These are phyloP conservation scores for Amoebophrya sp. DNA, from an alignment of 169 alveolate species.

Conservation along the genomic window DNA sequence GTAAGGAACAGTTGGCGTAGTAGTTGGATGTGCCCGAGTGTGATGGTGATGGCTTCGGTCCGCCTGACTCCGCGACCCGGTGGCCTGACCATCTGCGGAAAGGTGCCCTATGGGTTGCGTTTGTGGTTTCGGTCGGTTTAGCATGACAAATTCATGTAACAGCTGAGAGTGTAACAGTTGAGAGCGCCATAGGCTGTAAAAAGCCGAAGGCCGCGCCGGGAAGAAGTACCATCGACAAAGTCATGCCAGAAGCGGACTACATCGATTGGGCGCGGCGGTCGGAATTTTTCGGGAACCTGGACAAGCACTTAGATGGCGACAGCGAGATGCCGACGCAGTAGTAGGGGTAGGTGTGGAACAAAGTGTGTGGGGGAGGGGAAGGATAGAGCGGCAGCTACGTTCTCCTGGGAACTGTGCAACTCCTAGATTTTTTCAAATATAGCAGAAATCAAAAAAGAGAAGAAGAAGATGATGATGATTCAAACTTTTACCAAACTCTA, in stretches of 20 bases:
- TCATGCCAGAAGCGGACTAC: background rate
- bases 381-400: no score
- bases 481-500: no score
- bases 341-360: no score
- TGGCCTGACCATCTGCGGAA: background rate
- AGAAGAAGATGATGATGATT: no score
- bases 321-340: no score
- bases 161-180: no score
- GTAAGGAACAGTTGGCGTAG: background rate
- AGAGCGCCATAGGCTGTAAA: no score
- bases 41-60: background rate
- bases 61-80: background rate
- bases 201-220: no score
- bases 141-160: background rate
- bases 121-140: background rate
- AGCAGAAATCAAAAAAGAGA: no score
- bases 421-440: no score
- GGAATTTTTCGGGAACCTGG: background rate
- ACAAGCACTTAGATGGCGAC: background rate
- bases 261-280: background rate
- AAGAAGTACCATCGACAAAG: background rate
- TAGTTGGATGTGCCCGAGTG: background rate
- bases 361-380: no score
- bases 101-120: background rate
- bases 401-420: no score